Conservation (phyloP, 2,329 filamentous ascomycete species). For the Fusarium mangiferae region DNA sequence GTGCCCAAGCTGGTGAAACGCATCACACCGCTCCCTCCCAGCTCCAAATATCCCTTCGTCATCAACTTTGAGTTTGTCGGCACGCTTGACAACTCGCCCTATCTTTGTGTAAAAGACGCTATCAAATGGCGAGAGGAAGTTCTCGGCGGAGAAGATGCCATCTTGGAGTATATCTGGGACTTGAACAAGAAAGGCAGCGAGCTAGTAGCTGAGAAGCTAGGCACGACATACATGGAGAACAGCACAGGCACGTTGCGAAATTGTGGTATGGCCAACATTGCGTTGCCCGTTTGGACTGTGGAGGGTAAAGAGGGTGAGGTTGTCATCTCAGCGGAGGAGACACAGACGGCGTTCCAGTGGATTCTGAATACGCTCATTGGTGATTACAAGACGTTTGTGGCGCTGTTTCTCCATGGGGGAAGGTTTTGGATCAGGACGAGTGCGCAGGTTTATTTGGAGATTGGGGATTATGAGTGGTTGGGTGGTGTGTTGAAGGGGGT, state of each 20-base stretch:
- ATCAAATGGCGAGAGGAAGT: slow-evolving; percentile 75
- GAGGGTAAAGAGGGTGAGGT: slow-evolving; percentile 44
- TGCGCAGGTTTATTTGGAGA: slow-evolving; percentile 85
- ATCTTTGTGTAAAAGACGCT: slow-evolving; percentile 76
- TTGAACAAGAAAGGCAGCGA: slow-evolving; percentile 73
- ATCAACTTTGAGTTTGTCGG: slow-evolving; percentile 80
- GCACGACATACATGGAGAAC: slow-evolving; percentile 79
- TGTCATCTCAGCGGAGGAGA: slow-evolving; percentile 47
- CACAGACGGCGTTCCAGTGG: slow-evolving; percentile 63
- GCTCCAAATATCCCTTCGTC: slow-evolving; percentile 69
- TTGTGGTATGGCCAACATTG: slow-evolving; percentile 79
- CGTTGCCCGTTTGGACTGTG: slow-evolving; percentile 69
- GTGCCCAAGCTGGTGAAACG: slow-evolving; percentile 54
- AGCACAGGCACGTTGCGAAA: slow-evolving; percentile 66
- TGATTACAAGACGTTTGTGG: slow-evolving; percentile 78
- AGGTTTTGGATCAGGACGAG: slow-evolving; percentile 79
- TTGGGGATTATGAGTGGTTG: slow-evolving; percentile 79
- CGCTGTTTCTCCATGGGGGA: slow-evolving; percentile 68
- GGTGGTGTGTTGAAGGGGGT: slow-evolving; percentile 66
- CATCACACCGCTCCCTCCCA: slow-evolving; percentile 56
- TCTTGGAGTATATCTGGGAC: slow-evolving; percentile 70
- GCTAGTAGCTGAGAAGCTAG: slow-evolving; percentile 69
- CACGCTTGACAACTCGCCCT: slow-evolving; percentile 78
- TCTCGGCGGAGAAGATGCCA: slow-evolving; percentile 78
- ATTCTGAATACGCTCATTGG: slow-evolving; percentile 63